Base-by-base conservation (phyloP, 257 asterid genomes). In the Osmanthus fragrans region DNA sequence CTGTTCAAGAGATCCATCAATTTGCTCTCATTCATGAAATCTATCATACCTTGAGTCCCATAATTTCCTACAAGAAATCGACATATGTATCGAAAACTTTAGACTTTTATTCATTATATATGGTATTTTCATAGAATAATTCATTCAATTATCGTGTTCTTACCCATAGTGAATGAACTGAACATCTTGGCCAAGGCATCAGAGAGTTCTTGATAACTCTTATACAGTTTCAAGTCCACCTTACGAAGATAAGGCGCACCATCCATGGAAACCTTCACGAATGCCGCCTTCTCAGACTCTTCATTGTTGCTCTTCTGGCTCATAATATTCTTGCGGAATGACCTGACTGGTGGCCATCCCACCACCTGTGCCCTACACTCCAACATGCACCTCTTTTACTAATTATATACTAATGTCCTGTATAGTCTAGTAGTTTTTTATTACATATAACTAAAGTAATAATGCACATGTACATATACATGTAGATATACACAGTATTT, bases 191-290 rank as follows among this genome's bases (percentile, higher is more conserved):
- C 88, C 81, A 86, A 80, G 73, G 90, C 85, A 76, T 86, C 85
- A 80, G 90, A 81, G 21, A 86, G 87, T 80, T 84, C 75, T 84
- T 86, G 85, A 68, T 86, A 86, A 63, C 82, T 82, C 73, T 82
- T 82, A 66, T 82, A 84, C 81, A 78, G 82, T 77, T 86, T 86
- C 82, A 86, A 80, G 75, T 86, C 90, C 37, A 86, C 90, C 86
- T 86, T 84, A 82, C 90, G 90, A 70, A 86, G 88, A 66, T 84
- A 86, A 64, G 90, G 90, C 21, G 88, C 90, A 19, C 90, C 90
- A 76, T 86, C 90, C 88, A 86, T 86, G 77, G 86, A 84, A 18
- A 86, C 90, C 81, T 86, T 86, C 10, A 86, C 86, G 72, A 86
- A 84, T 49, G 84, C 88, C 16, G 70, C 71, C 78, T 82, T 82